phyloP scores from a whole-genome alignment of 176 grass and related monocot species.

The Triticum dicoccoides region DNA sequence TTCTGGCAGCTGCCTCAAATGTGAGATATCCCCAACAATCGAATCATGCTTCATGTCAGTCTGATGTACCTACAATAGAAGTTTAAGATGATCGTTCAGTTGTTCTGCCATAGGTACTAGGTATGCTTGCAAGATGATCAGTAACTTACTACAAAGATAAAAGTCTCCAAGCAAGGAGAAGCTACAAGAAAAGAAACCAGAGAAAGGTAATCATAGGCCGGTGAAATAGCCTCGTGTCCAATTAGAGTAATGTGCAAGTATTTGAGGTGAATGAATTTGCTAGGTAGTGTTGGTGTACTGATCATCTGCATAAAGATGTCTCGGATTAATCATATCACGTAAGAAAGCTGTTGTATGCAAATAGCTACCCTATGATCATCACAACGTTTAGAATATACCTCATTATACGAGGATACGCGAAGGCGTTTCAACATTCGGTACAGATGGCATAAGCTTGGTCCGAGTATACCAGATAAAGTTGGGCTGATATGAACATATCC shows the following conservation, averaged over 20 bases:
- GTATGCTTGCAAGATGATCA: too few species aligned
- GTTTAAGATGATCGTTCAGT: neutral
- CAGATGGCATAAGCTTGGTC: neutral
- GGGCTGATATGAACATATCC: neutral
- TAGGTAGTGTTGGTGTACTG: neutral
- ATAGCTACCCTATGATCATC: neutral
- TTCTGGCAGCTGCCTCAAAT: neutral
- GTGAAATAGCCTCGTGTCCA: neutral
- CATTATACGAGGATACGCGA: neutral
- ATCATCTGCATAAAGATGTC: neutral
- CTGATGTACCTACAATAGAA: neutral
- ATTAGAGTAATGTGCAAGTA: neutral
- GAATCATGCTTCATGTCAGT: neutral
- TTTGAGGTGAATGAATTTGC: slow-evolving; percentile 4
- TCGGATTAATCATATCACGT: neutral
- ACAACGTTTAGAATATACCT: neutral
- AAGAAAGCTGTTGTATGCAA: neutral
- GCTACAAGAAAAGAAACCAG: slow-evolving; percentile 19
- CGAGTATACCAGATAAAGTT: neutral
- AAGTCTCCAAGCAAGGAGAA: slow-evolving; percentile 13
- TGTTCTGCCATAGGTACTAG: too few species aligned
- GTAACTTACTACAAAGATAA: neutral
- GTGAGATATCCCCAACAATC: neutral
- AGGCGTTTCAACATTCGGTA: slow-evolving; percentile 14
- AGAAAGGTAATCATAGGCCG: slow-evolving; percentile 13